Conservation (phyloP, 805 yeast species). For the Nadsonia fulvescens region DNA sequence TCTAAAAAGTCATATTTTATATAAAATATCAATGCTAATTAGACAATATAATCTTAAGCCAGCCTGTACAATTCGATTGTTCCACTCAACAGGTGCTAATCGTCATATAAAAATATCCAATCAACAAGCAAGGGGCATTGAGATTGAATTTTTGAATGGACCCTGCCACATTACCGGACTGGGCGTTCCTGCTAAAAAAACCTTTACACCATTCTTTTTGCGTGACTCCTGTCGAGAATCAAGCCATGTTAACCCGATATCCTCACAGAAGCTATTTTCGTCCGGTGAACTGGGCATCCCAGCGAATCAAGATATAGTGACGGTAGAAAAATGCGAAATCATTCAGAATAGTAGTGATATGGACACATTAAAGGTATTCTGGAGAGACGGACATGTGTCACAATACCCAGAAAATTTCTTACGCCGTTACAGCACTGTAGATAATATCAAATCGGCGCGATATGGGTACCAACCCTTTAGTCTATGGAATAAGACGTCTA, state of each 20-base stretch:
- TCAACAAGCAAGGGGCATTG: too few relatives aligned
- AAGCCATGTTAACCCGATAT: conserved; percentile 34
- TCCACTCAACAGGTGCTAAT: too few relatives aligned
- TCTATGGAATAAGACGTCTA: conserved; percentile 13
- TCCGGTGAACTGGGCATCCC: conserved; percentile 24
- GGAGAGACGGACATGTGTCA: conserved; percentile 30
- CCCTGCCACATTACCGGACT: too few relatives aligned
- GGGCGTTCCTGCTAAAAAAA: too few relatives aligned
- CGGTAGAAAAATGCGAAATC: conserved; percentile 4
- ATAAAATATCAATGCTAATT: too few relatives aligned
- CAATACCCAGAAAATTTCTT: conserved; percentile 31
- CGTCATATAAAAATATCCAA: too few relatives aligned
- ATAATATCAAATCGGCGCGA: conserved; percentile 20
- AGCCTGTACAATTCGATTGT: too few relatives aligned
- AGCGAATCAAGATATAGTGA: conserved; percentile 3
- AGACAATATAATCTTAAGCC: too few relatives aligned
- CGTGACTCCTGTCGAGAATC: too few relatives aligned
- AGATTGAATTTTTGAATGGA: too few relatives aligned
- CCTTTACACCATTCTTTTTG: too few relatives aligned
- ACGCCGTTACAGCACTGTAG: conserved; percentile 22
- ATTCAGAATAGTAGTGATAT: conserved; percentile 9
- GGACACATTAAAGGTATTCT: conserved; percentile 23
- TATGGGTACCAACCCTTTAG: conserved; percentile 20
- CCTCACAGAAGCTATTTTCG: conserved; percentile 48
- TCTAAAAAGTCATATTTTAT: too few relatives aligned